phyloP scores from a whole-genome alignment of 2,329 filamentous ascomycete genomes.

The Clonostachys chloroleuca region DNA sequence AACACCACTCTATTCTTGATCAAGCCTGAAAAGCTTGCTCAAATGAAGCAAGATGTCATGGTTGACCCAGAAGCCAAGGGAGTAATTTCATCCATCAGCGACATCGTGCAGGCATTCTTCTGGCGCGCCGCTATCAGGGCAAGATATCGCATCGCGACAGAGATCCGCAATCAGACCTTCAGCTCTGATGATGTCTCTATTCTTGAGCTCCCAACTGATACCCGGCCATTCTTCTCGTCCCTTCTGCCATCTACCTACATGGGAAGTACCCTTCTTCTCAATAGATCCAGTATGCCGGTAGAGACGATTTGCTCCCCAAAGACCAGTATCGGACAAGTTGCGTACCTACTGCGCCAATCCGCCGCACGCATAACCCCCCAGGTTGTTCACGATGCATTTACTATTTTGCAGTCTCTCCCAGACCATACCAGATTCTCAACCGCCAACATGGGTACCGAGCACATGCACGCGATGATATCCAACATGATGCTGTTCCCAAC shows the following conservation, averaged over 20 bases:
- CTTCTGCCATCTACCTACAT: conserved; percentile 18
- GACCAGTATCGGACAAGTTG: conserved; percentile 16
- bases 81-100: conserved; percentile 20
- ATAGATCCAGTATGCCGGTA: conserved; percentile 13
- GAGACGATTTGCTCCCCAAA: conserved; percentile 15
- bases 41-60: conserved; percentile 19
- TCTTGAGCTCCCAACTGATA: conserved; percentile 24
- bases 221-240: conserved; percentile 19
- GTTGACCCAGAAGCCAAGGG: conserved; percentile 14
- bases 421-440: conserved; percentile 15
- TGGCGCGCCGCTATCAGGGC: conserved; percentile 28
- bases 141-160: conserved; percentile 21
- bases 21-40: conserved; percentile 16
- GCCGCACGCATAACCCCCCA: conserved; percentile 14
- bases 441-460: conserved; percentile 16
- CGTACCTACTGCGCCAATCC: conserved; percentile 13
- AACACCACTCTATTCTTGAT: conserved; percentile 23
- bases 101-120: conserved; percentile 32
- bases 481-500: conserved; percentile 20
- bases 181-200: conserved; percentile 16
- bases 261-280: conserved; percentile 18
- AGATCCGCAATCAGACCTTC: conserved; percentile 8
- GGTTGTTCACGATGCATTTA: conserved; percentile 19
- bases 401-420: conserved; percentile 13
- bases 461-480: conserved; percentile 18